Percentiles rank a stretch among this genome's conserved stretches.
Conservation (phyloP, 306 rosid genomes). For the Cicer chorassanicum region DNA sequence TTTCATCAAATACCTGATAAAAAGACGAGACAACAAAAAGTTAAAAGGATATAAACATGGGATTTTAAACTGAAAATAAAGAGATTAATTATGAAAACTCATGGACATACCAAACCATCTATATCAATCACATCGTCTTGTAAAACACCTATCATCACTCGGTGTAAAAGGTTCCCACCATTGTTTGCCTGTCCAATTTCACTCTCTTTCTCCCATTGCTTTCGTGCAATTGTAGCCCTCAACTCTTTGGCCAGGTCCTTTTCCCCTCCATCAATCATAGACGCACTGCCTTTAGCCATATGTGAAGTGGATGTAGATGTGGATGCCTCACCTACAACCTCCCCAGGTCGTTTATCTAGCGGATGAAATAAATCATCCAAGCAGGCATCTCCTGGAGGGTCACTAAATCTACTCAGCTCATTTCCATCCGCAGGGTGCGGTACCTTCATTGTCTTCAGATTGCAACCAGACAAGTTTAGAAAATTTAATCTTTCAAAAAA, state of each 20-base stretch:
- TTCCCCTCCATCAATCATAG: conserved; percentile 67
- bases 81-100: conserved; percentile 6
- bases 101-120: conserved; percentile 83
- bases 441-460: conserved; percentile 73
- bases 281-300: conserved; percentile 56
- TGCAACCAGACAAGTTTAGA: conserved; percentile 45
- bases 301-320: conserved; percentile 75
- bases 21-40: conserved; percentile 24
- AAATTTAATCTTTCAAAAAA: conserved; percentile 44
- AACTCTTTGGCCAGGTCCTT: conserved; percentile 92
- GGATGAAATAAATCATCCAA: conserved; percentile 89
- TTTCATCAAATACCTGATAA: conserved; percentile 88
- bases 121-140: conserved; percentile 90
- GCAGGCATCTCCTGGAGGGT: conserved; percentile 97
- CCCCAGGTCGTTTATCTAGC: conserved; percentile 70
- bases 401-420: conserved; percentile 94
- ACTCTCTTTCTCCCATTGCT: conserved; percentile 91
- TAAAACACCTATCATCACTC: conserved; percentile 86
- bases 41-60: conserved; percentile 35
- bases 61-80: conserved; percentile 30
- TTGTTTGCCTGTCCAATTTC: conserved; percentile 77
- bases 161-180: conserved; percentile 78
- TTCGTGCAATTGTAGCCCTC: conserved; percentile 93
- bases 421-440: conserved; percentile 66
- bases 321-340: conserved; percentile 74